A percentile compares a stretch with the other conserved stretches of the same genome.
These are phyloP conservation scores for Diaporthe helianthi DNA, from an alignment of 2,329 filamentous ascomycete genomes.

Conservation along the genomic window DNA sequence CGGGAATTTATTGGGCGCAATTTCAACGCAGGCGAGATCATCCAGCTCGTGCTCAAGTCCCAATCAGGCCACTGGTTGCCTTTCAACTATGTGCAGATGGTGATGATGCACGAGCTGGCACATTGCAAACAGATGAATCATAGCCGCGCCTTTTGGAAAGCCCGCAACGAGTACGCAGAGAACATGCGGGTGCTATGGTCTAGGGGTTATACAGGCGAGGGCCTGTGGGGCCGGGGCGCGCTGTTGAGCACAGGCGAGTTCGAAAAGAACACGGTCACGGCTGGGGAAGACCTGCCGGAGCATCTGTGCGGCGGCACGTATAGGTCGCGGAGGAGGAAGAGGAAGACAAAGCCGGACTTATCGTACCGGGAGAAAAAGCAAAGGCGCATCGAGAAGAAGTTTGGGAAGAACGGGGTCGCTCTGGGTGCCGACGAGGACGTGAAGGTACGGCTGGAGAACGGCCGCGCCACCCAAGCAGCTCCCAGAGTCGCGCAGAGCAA, in stretches of 20 bases:
- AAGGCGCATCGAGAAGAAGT: conserved; percentile 75
- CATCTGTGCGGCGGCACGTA: conserved; percentile 86
- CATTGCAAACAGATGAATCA: conserved; percentile 96
- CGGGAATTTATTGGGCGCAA: conserved; percentile 85
- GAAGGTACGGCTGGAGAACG: conserved; percentile 72
- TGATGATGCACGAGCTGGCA: conserved; percentile 93
- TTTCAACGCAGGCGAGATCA: conserved; percentile 87
- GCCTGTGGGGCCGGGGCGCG: conserved; percentile 79
- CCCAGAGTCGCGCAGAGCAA: conserved; percentile 78
- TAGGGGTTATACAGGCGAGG: conserved; percentile 78
- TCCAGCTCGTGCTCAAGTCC: conserved; percentile 82
- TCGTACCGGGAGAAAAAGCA: conserved; percentile 78
- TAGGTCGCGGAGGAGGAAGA: conserved; percentile 61
- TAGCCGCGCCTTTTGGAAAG: conserved; percentile 79
- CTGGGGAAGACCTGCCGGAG: conserved; percentile 67
- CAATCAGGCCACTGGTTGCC: conserved; percentile 75
- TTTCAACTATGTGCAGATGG: conserved; percentile 87
- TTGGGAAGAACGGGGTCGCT: conserved; percentile 72
- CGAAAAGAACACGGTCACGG: conserved; percentile 58
- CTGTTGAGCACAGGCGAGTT: conserved; percentile 67
- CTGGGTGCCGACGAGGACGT: conserved; percentile 73
- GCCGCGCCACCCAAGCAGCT: conserved; percentile 67
- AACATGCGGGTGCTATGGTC: conserved; percentile 76
- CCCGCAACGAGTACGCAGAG: conserved; percentile 74
- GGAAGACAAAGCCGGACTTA: conserved; percentile 58